Conservation (phyloP, 1,284 basidiomycete genomes). For the Ustilago esculenta region DNA sequence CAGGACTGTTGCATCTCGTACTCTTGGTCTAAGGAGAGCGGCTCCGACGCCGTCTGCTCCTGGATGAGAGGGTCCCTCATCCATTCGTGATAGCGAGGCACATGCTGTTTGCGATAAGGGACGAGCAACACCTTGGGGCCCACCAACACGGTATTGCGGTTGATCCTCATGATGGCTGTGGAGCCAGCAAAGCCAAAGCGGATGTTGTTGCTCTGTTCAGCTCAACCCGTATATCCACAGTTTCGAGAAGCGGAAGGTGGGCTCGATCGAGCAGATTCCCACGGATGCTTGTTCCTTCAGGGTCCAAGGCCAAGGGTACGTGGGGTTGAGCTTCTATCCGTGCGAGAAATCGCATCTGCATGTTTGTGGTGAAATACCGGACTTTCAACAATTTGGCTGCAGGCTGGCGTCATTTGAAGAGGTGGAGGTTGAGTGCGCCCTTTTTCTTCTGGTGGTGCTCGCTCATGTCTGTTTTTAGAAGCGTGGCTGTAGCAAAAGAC, state of each 20-base stretch:
- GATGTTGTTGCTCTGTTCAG: no score
- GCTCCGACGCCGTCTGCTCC: constrained; percentile 85
- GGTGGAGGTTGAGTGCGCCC: constrained; percentile 13
- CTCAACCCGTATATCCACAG: no score
- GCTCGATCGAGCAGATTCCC: no score
- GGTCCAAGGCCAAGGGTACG: background rate
- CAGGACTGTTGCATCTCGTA: constrained; percentile 91
- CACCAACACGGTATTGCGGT: constrained; percentile 74
- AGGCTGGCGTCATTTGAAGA: constrained; percentile 26
- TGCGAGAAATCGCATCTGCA: constrained; percentile 18
- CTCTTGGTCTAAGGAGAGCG: constrained; percentile 82
- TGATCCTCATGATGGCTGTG: constrained; percentile 77
- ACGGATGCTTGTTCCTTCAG: background rate
- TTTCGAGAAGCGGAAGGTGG: no score
- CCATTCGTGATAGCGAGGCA: constrained; percentile 80
- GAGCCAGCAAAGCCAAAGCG: no score
- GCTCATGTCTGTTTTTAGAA: constrained; percentile 32
- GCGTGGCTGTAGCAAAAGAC: no score
- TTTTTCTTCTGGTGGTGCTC: background rate
- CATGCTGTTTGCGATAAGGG: constrained; percentile 71
- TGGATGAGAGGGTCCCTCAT: constrained; percentile 82
- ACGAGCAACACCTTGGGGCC: constrained; percentile 76
- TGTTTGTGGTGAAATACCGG: no score
- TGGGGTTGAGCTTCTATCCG: constrained; percentile 10
- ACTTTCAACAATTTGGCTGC: constrained; percentile 8